Conservation (phyloP, 208 protist species). For the Leishmania guyanensis region DNA sequence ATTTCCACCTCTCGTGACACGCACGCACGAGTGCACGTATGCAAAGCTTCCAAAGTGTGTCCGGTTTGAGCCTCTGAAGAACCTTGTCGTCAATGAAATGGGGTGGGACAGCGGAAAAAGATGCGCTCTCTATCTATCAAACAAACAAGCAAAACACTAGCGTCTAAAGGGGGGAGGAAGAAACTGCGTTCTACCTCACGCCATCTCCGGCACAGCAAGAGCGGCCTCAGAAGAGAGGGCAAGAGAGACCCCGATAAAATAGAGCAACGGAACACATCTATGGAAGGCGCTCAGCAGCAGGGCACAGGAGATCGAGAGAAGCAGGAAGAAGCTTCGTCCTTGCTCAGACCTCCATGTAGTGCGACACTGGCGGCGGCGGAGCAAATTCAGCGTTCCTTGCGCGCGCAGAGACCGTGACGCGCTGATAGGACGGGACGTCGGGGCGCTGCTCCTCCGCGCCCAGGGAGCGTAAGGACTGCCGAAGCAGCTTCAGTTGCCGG, state of each 20-base stretch:
- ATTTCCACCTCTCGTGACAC: not conserved
- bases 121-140: not conserved
- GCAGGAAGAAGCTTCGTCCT: not conserved
- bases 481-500: slow-evolving; percentile 64
- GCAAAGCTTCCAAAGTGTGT: not conserved
- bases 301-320: not conserved
- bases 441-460: slow-evolving; percentile 18
- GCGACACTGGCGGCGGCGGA: slow-evolving; percentile 14
- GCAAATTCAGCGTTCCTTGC: slow-evolving; percentile 27
- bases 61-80: not conserved
- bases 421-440: slow-evolving; percentile 27
- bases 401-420: slow-evolving; percentile 22
- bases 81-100: not conserved
- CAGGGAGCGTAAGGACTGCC: slow-evolving; percentile 32
- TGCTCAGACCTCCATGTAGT: slow-evolving; percentile 10
- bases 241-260: too few species aligned
- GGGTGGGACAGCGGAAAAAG: not conserved
- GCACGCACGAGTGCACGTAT: not conserved
- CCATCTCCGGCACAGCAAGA: not conserved
- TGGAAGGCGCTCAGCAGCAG: not conserved
- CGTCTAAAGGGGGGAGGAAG: too few species aligned
- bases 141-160: not conserved
- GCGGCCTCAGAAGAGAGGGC: not conserved
- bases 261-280: not conserved
- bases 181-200: too few species aligned